phyloP scores from a whole-genome alignment of 352 stramenopile genomes.

The Globisporangium solare region DNA sequence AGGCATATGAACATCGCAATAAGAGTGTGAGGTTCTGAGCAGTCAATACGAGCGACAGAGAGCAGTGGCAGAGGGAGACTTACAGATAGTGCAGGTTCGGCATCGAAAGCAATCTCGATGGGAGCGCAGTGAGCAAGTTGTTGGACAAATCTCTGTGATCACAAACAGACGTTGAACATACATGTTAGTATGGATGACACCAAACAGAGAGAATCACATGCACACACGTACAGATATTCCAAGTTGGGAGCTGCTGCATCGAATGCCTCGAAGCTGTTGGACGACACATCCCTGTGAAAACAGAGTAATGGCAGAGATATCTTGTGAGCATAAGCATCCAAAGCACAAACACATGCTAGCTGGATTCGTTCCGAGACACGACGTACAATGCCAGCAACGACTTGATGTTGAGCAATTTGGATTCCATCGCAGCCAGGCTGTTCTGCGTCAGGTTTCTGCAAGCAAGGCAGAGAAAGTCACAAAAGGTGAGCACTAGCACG shows the following conservation, averaged over 20 bases:
- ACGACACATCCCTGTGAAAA: conserved; percentile 11
- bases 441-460: conserved; percentile 14
- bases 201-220: neutral
- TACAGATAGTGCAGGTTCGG: conserved; percentile 14
- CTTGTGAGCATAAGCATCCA: neutral
- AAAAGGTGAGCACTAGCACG: neutral
- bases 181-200: neutral
- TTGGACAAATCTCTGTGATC: conserved; percentile 9
- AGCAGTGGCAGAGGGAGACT: neutral
- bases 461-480: neutral
- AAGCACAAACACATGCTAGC: neutral
- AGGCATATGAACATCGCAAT: neutral
- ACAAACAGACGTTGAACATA: neutral
- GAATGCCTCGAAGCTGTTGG: conserved; percentile 15
- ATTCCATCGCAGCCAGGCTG: conserved; percentile 6
- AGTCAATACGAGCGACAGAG: neutral
- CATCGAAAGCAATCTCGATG: conserved; percentile 9
- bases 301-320: neutral
- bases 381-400: conserved; percentile 12
- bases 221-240: conserved; percentile 11
- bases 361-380: neutral
- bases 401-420: conserved; percentile 9
- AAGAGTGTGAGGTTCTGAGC: neutral
- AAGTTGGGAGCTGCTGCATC: conserved; percentile 7
- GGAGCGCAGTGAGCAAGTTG: conserved; percentile 13